These are phyloP conservation scores for Blepharisma japonicum DNA, from an alignment of 73 alveolate species.

Conservation along the genomic window DNA sequence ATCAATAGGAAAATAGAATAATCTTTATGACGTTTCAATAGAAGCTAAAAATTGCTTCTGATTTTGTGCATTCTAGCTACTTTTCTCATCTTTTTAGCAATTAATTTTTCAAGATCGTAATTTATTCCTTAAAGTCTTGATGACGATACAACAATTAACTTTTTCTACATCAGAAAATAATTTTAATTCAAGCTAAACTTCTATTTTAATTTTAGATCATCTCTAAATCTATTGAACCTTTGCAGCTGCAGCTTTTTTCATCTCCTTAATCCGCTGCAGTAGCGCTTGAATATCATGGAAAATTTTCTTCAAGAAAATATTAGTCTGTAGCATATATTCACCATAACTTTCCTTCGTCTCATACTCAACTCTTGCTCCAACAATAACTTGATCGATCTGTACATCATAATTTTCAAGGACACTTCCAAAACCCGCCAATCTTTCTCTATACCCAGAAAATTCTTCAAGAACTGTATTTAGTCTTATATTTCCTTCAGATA, in stretches of 20 bases:
- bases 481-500: not conserved
- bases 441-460: not conserved
- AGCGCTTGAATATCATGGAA: conserved; percentile 6
- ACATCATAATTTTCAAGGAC: not conserved
- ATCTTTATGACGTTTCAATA: too few relatives aligned
- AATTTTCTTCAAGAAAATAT: not conserved
- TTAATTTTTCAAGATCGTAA: too few relatives aligned
- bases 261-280: conserved; percentile 2
- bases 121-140: too few relatives aligned
- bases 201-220: too few relatives aligned
- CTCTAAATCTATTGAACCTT: too few relatives aligned
- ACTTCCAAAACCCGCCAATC: not conserved
- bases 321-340: not conserved
- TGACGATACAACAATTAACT: too few relatives aligned
- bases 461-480: not conserved
- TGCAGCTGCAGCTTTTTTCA: not conserved
- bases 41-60: too few relatives aligned
- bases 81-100: too few relatives aligned
- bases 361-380: not conserved
- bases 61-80: too few relatives aligned
- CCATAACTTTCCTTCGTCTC: not conserved
- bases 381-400: not conserved
- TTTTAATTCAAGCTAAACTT: too few relatives aligned
- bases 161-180: too few relatives aligned
- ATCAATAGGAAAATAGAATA: too few relatives aligned